These are phyloP conservation scores for Psidium friedrichsthalianum DNA, from an alignment of 345 rosid genomes.

Conservation along the genomic window DNA sequence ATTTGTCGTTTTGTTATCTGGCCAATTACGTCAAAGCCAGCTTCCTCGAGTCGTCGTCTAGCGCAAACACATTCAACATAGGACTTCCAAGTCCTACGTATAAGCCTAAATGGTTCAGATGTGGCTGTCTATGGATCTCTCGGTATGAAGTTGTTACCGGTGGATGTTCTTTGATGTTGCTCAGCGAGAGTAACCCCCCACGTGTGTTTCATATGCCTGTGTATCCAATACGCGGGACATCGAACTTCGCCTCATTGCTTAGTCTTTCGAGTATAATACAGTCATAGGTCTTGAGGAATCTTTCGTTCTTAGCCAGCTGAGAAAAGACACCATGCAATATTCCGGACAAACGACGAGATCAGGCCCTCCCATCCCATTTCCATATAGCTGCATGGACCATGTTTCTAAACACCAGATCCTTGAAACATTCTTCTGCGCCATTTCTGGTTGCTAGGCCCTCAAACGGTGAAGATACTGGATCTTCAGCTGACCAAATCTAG, in stretches of 20 bases:
- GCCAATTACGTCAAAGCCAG: too few species aligned
- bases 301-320: background rate
- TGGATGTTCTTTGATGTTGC: background rate
- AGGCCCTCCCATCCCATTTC: conserved; percentile 13
- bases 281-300: background rate
- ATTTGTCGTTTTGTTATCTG: too few species aligned
- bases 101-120: too few species aligned
- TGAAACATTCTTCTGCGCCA: background rate
- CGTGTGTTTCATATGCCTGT: background rate
- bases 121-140: too few species aligned
- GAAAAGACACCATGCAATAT: conserved; percentile 4
- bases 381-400: conserved; percentile 6
- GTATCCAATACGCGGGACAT: background rate
- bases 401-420: conserved; percentile 4
- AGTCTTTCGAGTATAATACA: background rate
- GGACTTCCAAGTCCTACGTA: too few species aligned
- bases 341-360: conserved; percentile 5
- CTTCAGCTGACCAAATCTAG: conserved; percentile 26
- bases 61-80: too few species aligned
- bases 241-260: background rate
- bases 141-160: background rate
- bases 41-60: too few species aligned
- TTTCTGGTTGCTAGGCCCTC: background rate
- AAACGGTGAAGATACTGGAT: background rate
- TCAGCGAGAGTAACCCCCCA: background rate